These are phyloP conservation scores for Paradendryphiella salina DNA, from an alignment of 2,329 filamentous ascomycete species.

Conservation along the genomic window DNA sequence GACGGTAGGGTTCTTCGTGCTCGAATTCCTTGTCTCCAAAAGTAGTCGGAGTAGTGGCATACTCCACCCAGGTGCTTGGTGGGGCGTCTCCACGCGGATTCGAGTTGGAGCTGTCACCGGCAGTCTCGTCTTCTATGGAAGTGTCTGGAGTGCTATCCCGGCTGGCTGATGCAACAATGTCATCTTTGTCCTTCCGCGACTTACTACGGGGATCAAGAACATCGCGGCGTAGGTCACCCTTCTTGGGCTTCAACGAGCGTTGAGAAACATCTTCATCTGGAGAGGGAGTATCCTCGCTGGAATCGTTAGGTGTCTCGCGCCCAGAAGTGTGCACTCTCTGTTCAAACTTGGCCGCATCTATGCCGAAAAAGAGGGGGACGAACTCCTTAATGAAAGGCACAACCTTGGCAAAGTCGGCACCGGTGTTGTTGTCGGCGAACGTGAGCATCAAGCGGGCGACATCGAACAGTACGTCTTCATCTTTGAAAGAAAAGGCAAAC, in stretches of 20 bases:
- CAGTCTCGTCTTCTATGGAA: slow-evolving; percentile 79
- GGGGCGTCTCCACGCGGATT: slow-evolving; percentile 63
- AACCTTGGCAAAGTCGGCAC: slow-evolving; percentile 51
- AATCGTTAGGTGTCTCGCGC: slow-evolving; percentile 46
- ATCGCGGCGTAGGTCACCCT: slow-evolving; percentile 73
- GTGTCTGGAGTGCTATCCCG: slow-evolving; percentile 87
- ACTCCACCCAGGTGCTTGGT: slow-evolving; percentile 65
- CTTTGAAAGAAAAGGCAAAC: slow-evolving; percentile 71
- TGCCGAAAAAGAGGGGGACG: slow-evolving; percentile 55
- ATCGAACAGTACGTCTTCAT: slow-evolving; percentile 58
- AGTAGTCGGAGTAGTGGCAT: slow-evolving; percentile 60
- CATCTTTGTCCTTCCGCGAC: slow-evolving; percentile 74
- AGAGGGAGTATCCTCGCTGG: slow-evolving; percentile 65
- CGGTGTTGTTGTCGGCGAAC: slow-evolving; percentile 49
- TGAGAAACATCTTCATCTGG: slow-evolving; percentile 73
- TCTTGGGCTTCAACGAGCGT: slow-evolving; percentile 66
- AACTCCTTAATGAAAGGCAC: slow-evolving; percentile 56
- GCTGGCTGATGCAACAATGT: slow-evolving; percentile 74
- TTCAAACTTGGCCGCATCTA: slow-evolving; percentile 61
- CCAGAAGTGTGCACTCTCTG: slow-evolving; percentile 62
- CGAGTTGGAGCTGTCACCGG: slow-evolving; percentile 61
- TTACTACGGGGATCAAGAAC: slow-evolving; percentile 81
- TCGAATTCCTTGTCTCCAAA: slow-evolving; percentile 67
- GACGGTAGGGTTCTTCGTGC: slow-evolving; percentile 76
- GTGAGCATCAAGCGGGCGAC: slow-evolving; percentile 52